A percentile compares a stretch with the other conserved stretches of the same genome.
These are phyloP conservation scores for Craspedostauros australis DNA, from an alignment of 108 stramenopile species.

Conservation along the genomic window DNA sequence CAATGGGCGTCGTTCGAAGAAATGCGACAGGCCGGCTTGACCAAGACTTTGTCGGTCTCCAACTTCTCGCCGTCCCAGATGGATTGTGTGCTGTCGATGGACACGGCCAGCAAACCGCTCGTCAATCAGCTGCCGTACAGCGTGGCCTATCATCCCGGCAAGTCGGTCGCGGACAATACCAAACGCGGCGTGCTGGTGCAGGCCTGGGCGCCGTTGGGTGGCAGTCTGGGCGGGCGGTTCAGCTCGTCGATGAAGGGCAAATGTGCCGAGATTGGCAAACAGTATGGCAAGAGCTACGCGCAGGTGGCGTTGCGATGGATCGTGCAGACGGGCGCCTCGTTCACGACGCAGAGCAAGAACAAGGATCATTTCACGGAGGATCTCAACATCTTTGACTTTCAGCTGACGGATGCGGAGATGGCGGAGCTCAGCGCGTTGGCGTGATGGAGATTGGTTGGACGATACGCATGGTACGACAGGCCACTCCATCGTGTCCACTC, in stretches of 20 bases:
- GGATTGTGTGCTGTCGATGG: constrained; percentile 53
- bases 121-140: constrained; percentile 70
- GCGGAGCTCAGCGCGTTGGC: constrained; percentile 16
- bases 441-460: too few relatives aligned
- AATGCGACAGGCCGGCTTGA: constrained; percentile 45
- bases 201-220: constrained; percentile 66
- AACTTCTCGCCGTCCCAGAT: constrained; percentile 60
- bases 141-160: constrained; percentile 57
- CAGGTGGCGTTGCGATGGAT: constrained; percentile 80
- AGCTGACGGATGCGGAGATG: constrained; percentile 63
- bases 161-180: constrained; percentile 40
- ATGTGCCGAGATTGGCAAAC: constrained; percentile 59
- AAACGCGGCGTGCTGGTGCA: constrained; percentile 64
- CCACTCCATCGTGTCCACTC: too few relatives aligned
- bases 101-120: constrained; percentile 45
- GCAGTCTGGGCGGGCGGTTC: constrained; percentile 35
- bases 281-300: constrained; percentile 60
- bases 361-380: constrained; percentile 64
- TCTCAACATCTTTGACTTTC: constrained; percentile 73
- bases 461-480: too few relatives aligned
- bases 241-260: constrained; percentile 25
- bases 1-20: constrained; percentile 72
- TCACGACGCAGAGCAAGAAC: constrained; percentile 56
- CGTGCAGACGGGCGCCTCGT: constrained; percentile 58
- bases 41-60: constrained; percentile 55